Evolutionary conservation across 371 early-diverging fungal species (phyloP).

Genomic region (Mortierella polycephala): DNA sequence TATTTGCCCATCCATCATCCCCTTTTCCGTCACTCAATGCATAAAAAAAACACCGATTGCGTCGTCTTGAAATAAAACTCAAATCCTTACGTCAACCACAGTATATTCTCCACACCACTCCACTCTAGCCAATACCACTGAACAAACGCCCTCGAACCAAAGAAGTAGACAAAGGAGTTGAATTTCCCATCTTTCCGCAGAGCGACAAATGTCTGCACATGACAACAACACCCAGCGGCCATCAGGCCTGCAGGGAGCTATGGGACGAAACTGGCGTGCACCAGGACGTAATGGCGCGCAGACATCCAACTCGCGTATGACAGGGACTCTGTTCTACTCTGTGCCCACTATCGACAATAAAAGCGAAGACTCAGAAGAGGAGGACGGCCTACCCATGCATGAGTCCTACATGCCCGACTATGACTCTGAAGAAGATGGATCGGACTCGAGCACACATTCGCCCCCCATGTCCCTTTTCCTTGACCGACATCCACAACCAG

Average conservation of each 20-base stretch:
- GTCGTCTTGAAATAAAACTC: too few species aligned
- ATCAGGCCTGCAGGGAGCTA: slow-evolving; percentile 24
- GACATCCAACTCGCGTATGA: slow-evolving; percentile 32
- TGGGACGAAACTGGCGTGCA: slow-evolving; percentile 31
- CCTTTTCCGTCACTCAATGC: too few species aligned
- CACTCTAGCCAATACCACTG: too few species aligned
- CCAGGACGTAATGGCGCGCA: slow-evolving; percentile 19
- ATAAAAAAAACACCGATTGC: too few species aligned
- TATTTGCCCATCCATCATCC: too few species aligned
- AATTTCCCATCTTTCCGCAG: too few species aligned
- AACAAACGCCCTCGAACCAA: too few species aligned
- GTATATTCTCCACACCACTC: too few species aligned
- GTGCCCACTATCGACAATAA: slow-evolving; percentile 49
- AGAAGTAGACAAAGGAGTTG: too few species aligned
- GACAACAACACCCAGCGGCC: slow-evolving; percentile 14
- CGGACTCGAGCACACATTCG: slow-evolving; percentile 47
- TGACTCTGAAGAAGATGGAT: slow-evolving; percentile 46
- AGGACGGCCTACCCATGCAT: slow-evolving; percentile 20
- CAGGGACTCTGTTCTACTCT: slow-evolving; percentile 48
- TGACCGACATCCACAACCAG: slow-evolving; percentile 36
- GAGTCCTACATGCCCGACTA: slow-evolving; percentile 42
- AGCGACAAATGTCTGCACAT: slow-evolving; percentile 15
- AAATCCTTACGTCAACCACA: too few species aligned
- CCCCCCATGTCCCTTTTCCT: slow-evolving; percentile 53
- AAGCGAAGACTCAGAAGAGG: slow-evolving; percentile 16